Evolutionary conservation across 2,329 filamentous ascomycete species (phyloP).

Genomic region (Fusarium sp.): DNA sequence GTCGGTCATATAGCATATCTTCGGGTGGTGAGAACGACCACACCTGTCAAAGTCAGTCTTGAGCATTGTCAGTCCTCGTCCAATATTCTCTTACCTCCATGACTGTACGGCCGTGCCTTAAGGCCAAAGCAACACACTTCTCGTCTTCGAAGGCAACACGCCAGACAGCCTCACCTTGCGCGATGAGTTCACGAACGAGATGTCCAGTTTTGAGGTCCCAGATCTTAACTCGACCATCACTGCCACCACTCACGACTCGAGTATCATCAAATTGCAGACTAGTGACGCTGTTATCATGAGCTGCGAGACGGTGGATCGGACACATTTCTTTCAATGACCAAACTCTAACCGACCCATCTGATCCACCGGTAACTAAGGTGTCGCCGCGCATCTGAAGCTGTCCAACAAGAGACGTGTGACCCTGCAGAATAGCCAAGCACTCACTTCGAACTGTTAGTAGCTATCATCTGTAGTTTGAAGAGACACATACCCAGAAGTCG

Average conservation of each 20-base stretch:
- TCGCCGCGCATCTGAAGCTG: constrained; percentile 96
- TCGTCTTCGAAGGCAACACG: constrained; percentile 98
- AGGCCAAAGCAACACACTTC: constrained; percentile 95
- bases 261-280: constrained; percentile 97
- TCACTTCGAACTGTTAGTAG: constrained; percentile 60
- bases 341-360: constrained; percentile 93
- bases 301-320: constrained; percentile 92
- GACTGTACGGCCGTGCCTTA: constrained; percentile 83
- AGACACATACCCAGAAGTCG: constrained; percentile 77
- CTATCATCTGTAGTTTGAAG: not conserved
- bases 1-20: constrained; percentile 66
- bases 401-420: constrained; percentile 95
- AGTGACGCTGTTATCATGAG: constrained; percentile 98
- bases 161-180: constrained; percentile 95
- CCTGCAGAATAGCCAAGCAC: constrained; percentile 91
- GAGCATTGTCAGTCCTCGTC: not conserved
- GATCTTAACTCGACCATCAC: constrained; percentile 97
- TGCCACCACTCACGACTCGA: constrained; percentile 93
- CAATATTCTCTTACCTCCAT: constrained; percentile 84
- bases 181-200: constrained; percentile 88
- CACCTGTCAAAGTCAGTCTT: constrained; percentile 66
- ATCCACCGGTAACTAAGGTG: constrained; percentile 94
- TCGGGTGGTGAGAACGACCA: constrained; percentile 95
- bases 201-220: constrained; percentile 96
- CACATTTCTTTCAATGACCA: constrained; percentile 94